Evolutionary conservation across 805 yeast species (phyloP), one percentile per base, ranked within the genome.

Genomic region (Nakazawaea peltata): DNA sequence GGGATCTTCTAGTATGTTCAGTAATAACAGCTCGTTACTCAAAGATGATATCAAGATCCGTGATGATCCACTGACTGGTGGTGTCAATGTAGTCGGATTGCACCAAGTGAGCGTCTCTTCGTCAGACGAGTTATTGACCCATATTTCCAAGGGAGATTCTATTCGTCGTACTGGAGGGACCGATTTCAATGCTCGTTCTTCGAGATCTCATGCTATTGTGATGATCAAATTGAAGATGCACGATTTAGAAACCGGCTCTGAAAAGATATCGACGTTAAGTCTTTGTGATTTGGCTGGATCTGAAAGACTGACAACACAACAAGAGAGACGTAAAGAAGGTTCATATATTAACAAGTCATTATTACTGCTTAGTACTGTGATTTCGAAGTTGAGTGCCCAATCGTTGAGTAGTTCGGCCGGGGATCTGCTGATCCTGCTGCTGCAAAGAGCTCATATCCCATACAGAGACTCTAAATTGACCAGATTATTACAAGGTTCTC

Each of bases 201-300:
- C 96, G 0, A 70, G 98, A 44, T 84, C 95, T 2, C 98, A 90
- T 54, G 94, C 97, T 0, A 79, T 90, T 16, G 74, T 90, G 6
- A 77, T 83, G 52, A 67, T 92, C 15, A 64, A 76, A 39, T 51
- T 90, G 13, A 61, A 62, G 3, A 54, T 63, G 4, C 61, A 66
- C 2, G 71, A 70, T 51, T 36, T 60, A 10, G 43, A 49, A 1
- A 56, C 63, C 10, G 68, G 65, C 4, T 44, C 51, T 0, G 69
- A 64, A 36, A 45, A 45, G 17, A 56, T 63, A 26, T 70, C 87
- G 24, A 77, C 86, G 0, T 70, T 90, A 22, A 84, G 90, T 23
- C 65, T 90, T 37, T 90, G 97, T 62, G 98, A 90, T 59, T 69
- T 90, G 49, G 98, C 98, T 0, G 98, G 98, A 19, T 82, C 95